A percentile compares a stretch with the other conserved stretches of the same genome.
These are phyloP conservation scores for Flueggea neowawraea DNA, from an alignment of 441 rosid species.

Conservation along the genomic window DNA sequence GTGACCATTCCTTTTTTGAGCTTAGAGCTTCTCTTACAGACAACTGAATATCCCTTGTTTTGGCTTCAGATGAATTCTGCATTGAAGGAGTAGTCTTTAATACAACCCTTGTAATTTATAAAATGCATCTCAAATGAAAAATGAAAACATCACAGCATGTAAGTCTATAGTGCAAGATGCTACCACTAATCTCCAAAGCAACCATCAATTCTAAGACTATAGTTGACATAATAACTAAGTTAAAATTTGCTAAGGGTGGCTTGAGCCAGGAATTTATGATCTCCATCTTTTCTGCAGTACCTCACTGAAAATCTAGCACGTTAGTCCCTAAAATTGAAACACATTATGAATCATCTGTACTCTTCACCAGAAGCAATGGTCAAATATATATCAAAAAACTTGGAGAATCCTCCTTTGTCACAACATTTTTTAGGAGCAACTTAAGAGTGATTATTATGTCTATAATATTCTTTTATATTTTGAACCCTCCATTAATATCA, in stretches of 20 bases:
- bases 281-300: too few relatives aligned
- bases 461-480: neutral
- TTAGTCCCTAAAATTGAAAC: too few relatives aligned
- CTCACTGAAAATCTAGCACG: too few relatives aligned
- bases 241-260: neutral
- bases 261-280: too few relatives aligned
- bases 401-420: too few relatives aligned
- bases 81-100: conserved; percentile 18
- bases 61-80: conserved; percentile 52
- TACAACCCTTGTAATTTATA: conserved; percentile 9
- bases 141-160: neutral
- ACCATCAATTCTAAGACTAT: neutral
- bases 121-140: conserved; percentile 10
- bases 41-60: conserved; percentile 53
- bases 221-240: neutral
- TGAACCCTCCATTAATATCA: too few relatives aligned
- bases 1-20: conserved; percentile 54
- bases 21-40: conserved; percentile 74
- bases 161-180: too few relatives aligned
- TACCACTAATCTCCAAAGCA: neutral
- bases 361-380: too few relatives aligned
- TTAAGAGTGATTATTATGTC: too few relatives aligned
- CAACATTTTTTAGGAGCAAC: too few relatives aligned
- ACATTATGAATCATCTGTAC: too few relatives aligned
- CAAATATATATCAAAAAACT: too few relatives aligned